A percentile compares a stretch with the other conserved stretches of the same genome.
Evolutionary conservation across 805 yeast genomes (phyloP).

Genomic region (Wickerhamiella alocasiicola): DNA sequence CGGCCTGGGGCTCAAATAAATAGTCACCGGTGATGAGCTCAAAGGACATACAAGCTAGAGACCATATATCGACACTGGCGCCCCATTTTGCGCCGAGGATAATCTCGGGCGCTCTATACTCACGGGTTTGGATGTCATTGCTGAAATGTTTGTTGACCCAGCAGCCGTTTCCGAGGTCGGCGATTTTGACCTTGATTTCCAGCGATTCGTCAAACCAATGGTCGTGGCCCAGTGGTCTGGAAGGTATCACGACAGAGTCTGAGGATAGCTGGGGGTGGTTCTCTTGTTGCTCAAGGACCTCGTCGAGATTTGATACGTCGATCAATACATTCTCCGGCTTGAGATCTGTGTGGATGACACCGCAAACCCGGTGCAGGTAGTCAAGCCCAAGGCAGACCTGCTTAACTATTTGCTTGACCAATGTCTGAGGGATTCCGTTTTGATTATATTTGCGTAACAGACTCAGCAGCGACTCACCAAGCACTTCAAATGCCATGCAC

Average conservation of each 20-base stretch:
- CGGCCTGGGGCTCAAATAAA: conserved; percentile 69
- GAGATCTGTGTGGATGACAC: conserved; percentile 61
- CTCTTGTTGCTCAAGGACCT: conserved; percentile 57
- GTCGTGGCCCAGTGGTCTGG: conserved; percentile 20
- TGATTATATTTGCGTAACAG: conserved; percentile 66
- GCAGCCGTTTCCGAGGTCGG: conserved; percentile 89
- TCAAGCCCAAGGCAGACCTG: conserved; percentile 64
- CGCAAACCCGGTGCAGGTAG: conserved; percentile 58
- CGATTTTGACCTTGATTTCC: conserved; percentile 56
- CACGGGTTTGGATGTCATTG: conserved; percentile 82
- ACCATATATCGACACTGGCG: conserved; percentile 89
- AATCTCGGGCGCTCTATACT: conserved; percentile 85
- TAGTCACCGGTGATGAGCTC: conserved; percentile 92
- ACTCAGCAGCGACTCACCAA: conserved; percentile 86
- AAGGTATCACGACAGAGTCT: conserved; percentile 30
- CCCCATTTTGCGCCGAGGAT: conserved; percentile 82
- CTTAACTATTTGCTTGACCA: conserved; percentile 71
- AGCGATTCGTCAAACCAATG: conserved; percentile 11
- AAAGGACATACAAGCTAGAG: conserved; percentile 82
- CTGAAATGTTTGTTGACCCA: conserved; percentile 72
- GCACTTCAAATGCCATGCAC: conserved; percentile 94
- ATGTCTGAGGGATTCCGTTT: conserved; percentile 62
- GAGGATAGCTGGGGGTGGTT: conserved; percentile 39
- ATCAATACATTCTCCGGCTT: conserved; percentile 68
- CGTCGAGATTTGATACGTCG: conserved; percentile 75